Evolutionary conservation across 2,329 filamentous ascomycete species (phyloP), one percentile per base, ranked within the genome.

Genomic region (Proliferodiscus dingleyae): DNA sequence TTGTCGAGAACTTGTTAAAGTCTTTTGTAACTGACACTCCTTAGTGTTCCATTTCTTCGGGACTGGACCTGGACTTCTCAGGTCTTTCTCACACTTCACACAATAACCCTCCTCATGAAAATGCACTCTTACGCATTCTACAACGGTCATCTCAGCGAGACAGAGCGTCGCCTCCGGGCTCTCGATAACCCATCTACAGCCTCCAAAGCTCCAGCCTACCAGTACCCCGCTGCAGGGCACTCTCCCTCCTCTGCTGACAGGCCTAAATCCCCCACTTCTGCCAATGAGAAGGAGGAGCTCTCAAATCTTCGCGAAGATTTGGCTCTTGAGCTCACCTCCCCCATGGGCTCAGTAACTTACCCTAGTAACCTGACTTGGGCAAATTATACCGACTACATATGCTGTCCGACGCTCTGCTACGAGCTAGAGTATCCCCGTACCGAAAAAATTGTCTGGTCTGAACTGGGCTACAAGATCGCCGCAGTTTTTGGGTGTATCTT

Each of bases 41-140:
- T 23, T 39, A 77, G 74, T 45, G 81, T 89, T 62, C 93, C 93
- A 0, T 97, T 97, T 55, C 66, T 84, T 57, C 74, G 94, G 7
- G 76, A 85, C 41, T 98, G 93, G 93, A 87, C 89, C 2, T 98
- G 93, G 93, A 98, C 93, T 0, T 84, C 91, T 2, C 93, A 97
- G 63, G 93, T 98, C 30, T 98, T 94, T 66, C 79, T 98, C 57
- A 85, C 90, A 9, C 73, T 98, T 26, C 93, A 98, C 67, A 85
- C 89, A 34, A 81, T 98, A 68, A 85, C 88, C 6, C 75, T 98
- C 16, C 81, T 96, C 41, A 98, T 98, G 93, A 98, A 98, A 73
- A 93, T 97, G 81, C 93, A 98, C 66, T 96, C 90, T 5, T 98
- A 95, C 62, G 87, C 89, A 19, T 98, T 97, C 66, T 98, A 98